phyloP scores from a whole-genome alignment of 495 filamentous ascomycete genomes.

The Neurospora tetrasperma region DNA sequence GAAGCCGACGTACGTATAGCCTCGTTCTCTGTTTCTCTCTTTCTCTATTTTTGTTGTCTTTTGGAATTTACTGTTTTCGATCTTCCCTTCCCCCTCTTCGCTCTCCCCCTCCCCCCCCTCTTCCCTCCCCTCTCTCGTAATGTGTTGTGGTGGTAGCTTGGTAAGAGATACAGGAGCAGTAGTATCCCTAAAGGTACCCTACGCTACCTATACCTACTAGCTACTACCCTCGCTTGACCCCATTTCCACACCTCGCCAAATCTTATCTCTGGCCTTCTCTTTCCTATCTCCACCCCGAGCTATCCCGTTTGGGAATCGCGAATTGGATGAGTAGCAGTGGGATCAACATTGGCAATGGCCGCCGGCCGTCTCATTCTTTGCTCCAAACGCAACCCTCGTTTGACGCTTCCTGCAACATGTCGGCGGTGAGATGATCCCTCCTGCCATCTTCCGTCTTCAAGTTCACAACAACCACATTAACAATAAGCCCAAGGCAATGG shows the following conservation, averaged over 20 bases:
- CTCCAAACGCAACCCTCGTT: not conserved
- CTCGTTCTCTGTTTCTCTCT: constrained; percentile 5
- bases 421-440: not conserved
- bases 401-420: not conserved
- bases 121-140: not conserved
- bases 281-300: not conserved
- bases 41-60: not conserved
- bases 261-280: not conserved
- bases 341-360: not conserved
- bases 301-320: not conserved
- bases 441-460: not conserved
- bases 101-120: not conserved
- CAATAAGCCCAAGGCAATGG: not conserved
- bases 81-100: not conserved
- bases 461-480: not conserved
- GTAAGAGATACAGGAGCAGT: not conserved
- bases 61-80: not conserved
- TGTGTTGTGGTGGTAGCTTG: not conserved
- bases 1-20: constrained; percentile 57
- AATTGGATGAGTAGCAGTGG: not conserved
- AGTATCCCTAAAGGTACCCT: not conserved
- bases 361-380: not conserved
- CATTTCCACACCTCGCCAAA: not conserved
- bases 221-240: not conserved
- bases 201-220: not conserved